Base-by-base conservation (phyloP, 495 filamentous ascomycete species). In the Apiosordaria backusii region DNA sequence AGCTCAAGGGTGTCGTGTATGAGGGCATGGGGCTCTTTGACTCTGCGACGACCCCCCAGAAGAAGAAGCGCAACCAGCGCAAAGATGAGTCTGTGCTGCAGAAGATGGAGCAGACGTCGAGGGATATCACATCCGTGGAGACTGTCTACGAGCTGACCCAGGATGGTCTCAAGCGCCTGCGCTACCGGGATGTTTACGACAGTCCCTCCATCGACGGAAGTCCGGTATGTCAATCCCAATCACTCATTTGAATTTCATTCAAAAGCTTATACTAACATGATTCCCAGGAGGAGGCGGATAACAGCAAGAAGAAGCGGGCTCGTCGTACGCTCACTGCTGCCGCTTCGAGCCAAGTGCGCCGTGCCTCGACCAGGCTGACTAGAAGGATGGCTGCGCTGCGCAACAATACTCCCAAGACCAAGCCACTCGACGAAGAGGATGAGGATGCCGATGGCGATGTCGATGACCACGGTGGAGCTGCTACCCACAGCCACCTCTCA, bases 1-100 rank as follows among this genome's bases (percentile, higher is more conserved):
- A 81, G 71, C 79, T 97, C 65, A 97, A 96, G 75, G 93, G 93
- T 0, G 76, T 90, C 7, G 74, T 85, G 57, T 96, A 86, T 82
- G 90, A 90, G 4, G 93, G 93, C 9, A 97, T 97, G 93, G 86
- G 88, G 62, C 77, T 94, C 21, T 96, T 96, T 71, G 93, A 97
- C 72, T 89, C 92, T 13, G 93, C 93, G 7, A 91, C 87, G 1
- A 81, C 86, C 62, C 85, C 89, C 58, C 89, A 90, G 81, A 88
- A 88, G 71, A 86, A 90, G 50, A 91, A 86, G 77, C 86, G 93
- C 52, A 97, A 97, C 72, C 93, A 97, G 75, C 90, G 90, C 67
- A 97, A 97, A 71, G 88, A 91, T 63, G 82, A 80, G 15, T 88
- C 84, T 6, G 85, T 91, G 22, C 67, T 96, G 23, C 84, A 83